Evolutionary conservation across 2,329 filamentous ascomycete genomes (phyloP).

Genomic region (Diplocarpon rosae): DNA sequence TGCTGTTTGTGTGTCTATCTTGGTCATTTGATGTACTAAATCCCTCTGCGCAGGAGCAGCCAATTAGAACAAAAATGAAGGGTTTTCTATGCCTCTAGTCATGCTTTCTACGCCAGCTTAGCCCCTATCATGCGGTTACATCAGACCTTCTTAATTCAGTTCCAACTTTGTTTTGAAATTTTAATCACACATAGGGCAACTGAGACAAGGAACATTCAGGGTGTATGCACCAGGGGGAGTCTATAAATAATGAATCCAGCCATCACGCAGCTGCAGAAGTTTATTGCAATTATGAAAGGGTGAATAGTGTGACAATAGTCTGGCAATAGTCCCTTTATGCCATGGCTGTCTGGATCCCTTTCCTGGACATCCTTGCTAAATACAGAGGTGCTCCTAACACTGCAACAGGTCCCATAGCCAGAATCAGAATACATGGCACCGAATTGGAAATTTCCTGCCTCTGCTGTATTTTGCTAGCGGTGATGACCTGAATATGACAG

Average conservation of each 20-base stretch:
- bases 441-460: constrained; percentile 20
- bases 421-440: constrained; percentile 26
- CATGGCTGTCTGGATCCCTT: constrained; percentile 23
- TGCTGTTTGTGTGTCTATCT: constrained; percentile 63
- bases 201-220: constrained; percentile 13
- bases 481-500: constrained; percentile 23
- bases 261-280: constrained; percentile 13
- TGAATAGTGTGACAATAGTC: constrained; percentile 14
- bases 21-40: constrained; percentile 77
- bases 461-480: constrained; percentile 23
- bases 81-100: constrained; percentile 57
- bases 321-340: constrained; percentile 16
- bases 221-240: constrained; percentile 6
- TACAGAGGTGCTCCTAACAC: constrained; percentile 25
- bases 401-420: constrained; percentile 27
- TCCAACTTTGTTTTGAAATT: constrained; percentile 42
- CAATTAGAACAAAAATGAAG: constrained; percentile 45
- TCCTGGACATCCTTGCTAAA: constrained; percentile 24
- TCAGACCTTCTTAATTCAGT: constrained; percentile 35
- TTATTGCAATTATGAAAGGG: constrained; percentile 16
- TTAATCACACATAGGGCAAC: constrained; percentile 33
- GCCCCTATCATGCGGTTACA: constrained; percentile 14
- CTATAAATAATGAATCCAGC: constrained; percentile 14
- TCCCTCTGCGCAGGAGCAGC: constrained; percentile 50
- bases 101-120: constrained; percentile 53